Base-by-base conservation (phyloP, 306 rosid genomes). In the Prunus mongolica region DNA sequence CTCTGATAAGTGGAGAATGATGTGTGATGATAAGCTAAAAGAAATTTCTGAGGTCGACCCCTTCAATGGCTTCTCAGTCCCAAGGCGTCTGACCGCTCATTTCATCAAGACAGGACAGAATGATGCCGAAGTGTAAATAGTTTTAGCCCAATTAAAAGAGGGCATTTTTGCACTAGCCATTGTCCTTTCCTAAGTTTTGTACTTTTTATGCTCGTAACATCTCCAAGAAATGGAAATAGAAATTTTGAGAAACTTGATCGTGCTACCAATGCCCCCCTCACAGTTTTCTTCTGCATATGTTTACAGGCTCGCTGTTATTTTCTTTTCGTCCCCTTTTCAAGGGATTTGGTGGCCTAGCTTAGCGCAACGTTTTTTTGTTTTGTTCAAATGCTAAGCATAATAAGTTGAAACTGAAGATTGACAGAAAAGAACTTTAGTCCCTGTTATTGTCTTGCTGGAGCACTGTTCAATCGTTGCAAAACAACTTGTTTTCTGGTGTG, bases 41-140 rank as follows among this genome's bases (percentile, higher is more conserved):
- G 78, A 64, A 24, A 80, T 69, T 12, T 50, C 9, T 14, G 81
- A 65, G 45, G 80, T 77, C 18, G 79, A 76, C 65, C 13, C 28
- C 14, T 56, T 71, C 78, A 11, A 6, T n/a, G 86, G 79, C 56
- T 61, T 79, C 72, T 71, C 81, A n/a, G 28, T 76, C 46, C 14
- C 79, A 30, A 68, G 67, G 74, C 79, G 67, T 76, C 84, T 61
- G 76, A 83, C 69, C 24, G 12, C 65, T 34, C 66, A 83, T 71
- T 76, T 76, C 57, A 57, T 66, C 73, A 72, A 76, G 69, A 14
- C 73, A 41, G 79, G 65, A 61, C 56, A 67, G 54, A 61, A 56
- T n/a, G 58, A 50, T 69, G 63, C 47, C 13, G 30, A 20, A 56
- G 76, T 82, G 80, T 79, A 83, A 56, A 79, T 24, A 66, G 28